phyloP scores from a whole-genome alignment of 2,329 filamentous ascomycete species.

The Leptographium radiaticola region DNA sequence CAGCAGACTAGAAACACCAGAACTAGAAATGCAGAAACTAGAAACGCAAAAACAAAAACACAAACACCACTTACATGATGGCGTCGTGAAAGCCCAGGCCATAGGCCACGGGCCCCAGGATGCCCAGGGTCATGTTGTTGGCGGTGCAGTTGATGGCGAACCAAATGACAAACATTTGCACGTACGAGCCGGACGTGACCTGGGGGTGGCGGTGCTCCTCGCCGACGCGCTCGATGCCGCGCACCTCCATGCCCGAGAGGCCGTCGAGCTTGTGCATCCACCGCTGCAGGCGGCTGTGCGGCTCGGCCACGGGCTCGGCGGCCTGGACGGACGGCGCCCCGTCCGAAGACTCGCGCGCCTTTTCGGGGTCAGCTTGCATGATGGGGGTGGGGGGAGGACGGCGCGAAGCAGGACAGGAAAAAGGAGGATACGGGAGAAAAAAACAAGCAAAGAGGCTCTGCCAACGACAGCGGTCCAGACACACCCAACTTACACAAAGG shows the following conservation, averaged over 20 bases:
- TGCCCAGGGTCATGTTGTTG: slow-evolving; percentile 24
- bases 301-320: neutral
- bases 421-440: too few species aligned
- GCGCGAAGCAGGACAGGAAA: too few species aligned
- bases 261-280: slow-evolving; percentile 2
- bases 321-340: neutral
- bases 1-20: neutral
- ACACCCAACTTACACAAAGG: too few species aligned
- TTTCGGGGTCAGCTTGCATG: neutral
- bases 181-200: slow-evolving; percentile 19
- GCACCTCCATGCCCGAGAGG: slow-evolving; percentile 7
- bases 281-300: neutral
- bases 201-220: slow-evolving; percentile 19
- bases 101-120: slow-evolving; percentile 18
- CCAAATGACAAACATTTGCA: slow-evolving; percentile 28
- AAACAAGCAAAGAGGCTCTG: too few species aligned
- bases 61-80: slow-evolving; percentile 13
- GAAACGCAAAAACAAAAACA: neutral
- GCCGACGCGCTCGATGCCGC: slow-evolving; percentile 4
- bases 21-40: neutral
- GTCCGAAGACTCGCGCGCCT: neutral
- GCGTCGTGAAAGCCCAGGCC: slow-evolving; percentile 17
- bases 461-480: too few species aligned
- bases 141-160: slow-evolving; percentile 30
- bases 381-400: too few species aligned